Base-by-base conservation (phyloP, 768 basidiomycete species). In the Clavulina sp. region DNA sequence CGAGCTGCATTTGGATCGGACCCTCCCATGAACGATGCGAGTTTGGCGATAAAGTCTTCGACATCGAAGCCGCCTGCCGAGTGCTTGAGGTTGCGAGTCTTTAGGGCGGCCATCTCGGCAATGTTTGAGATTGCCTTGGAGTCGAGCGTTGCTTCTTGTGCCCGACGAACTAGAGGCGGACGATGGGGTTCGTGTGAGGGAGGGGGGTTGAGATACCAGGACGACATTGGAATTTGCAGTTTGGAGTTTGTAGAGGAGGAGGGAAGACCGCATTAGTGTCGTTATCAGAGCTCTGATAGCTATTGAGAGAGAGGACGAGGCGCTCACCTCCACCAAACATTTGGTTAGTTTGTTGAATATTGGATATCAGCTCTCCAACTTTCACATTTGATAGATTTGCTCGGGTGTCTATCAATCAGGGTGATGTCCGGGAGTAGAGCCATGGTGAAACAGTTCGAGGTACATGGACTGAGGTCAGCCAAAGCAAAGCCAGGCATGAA, bases 41-140 rank as follows among this genome's bases (percentile, higher is more conserved):
- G 69, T 59, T 81, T 81, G 4, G 76, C 65, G 50, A 99, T 69
- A 58, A 92, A 96, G 51, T 96, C 91, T 57, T 93, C 88, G 36
- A 84, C 69, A 60, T 99, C 93, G 60, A 97, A 99, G 13, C 81
- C 78, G 51, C 85, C 84, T 0, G 77, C 76, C 50, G 85, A 87
- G 0, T 86, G 77, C 63, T 86, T 89, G 77, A 93, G 81, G 29
- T 80, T 79, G 29, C 86, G 83, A n/a, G 91, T 91, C 62, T 92
- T 82, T 58, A 81, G 79, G 1, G 85, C 81, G 41, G 82, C 78
- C 58, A 87, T 76, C 54, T 77, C 81, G 2, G 86, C 81, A 7
- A 82, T 78, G 61, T 78, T 75, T 2, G 84, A 65, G 26, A 97
- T 74, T 23, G 92, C 73, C 38, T 74, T 72, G 0, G 93, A 89